Percentiles rank a stretch among this genome's conserved stretches.
Evolutionary conservation across 768 basidiomycete species (phyloP).

Genomic region (Suillus paluster): DNA sequence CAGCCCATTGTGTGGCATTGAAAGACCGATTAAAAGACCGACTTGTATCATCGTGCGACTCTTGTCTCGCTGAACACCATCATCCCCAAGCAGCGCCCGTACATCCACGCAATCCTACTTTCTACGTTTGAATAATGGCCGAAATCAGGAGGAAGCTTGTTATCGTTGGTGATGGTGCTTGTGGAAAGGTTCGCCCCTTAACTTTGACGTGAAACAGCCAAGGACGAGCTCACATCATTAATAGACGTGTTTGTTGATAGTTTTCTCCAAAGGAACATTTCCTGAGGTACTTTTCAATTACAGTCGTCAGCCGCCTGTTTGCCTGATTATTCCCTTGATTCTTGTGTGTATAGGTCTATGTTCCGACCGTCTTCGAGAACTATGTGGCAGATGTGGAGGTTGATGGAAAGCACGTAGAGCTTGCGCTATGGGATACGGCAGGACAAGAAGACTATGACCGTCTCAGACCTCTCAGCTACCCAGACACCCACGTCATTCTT

Average conservation of each 20-base stretch:
- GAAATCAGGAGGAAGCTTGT: conserved; percentile 99
- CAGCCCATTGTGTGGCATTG: conserved; percentile 29
- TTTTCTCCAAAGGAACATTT: conserved; percentile 96
- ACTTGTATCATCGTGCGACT: conserved; percentile 41
- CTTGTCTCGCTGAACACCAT: conserved; percentile 45
- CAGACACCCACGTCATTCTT: conserved; percentile 99
- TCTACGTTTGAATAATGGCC: conserved; percentile 67
- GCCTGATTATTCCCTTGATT: conserved; percentile 1
- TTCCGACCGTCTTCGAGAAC: conserved; percentile 99
- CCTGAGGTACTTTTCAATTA: conserved; percentile 68
- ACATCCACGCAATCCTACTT: conserved; percentile 32
- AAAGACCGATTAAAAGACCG: conserved; percentile 41
- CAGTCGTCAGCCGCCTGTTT: not conserved
- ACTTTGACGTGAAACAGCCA: not conserved
- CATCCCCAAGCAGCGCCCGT: conserved; percentile 40
- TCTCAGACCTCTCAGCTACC: conserved; percentile 95
- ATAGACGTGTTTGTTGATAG: conserved; percentile 92
- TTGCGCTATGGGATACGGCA: conserved; percentile 99
- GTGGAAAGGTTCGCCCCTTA: conserved; percentile 72
- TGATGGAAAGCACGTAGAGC: conserved; percentile 97
- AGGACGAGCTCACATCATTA: conserved; percentile 24
- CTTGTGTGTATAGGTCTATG: conserved; percentile 75
- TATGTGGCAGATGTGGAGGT: conserved; percentile 99
- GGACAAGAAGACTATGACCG: conserved; percentile 99
- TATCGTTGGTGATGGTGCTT: conserved; percentile 98